Evolutionary conservation across 129 eudicot genomes (phyloP), one percentile per base, ranked within the genome.

Genomic region (Flaveria robusta): DNA sequence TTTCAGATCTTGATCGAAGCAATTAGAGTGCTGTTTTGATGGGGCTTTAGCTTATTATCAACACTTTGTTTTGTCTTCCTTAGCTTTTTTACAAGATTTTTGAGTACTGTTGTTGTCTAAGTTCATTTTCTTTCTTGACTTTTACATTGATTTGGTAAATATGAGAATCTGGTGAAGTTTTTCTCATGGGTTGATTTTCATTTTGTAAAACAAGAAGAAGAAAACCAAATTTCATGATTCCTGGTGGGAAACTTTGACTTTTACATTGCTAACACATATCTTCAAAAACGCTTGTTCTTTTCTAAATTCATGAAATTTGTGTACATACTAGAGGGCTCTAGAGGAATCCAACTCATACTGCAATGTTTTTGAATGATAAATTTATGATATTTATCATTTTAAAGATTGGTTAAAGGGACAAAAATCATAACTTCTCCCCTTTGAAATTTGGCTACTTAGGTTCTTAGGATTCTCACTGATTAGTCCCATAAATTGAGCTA

Each of bases 1-100:
- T 16, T 82, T 72, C 84, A 82, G 89, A 85, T 82, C 81, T 81
- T 79, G 56, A 72, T 39, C 22, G 76, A 42, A 56, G 73, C 23
- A 3, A 4, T 29, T 29, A 29, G 4, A 29, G 34, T 59, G 68
- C 54, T 68, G 69, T 55, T 51, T 68, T 82, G 67, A 74, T 39
- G 72, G 20, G 18, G 51, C 27, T 80, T 55, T 74, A 49, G 78
- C 59, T 77, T 23, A 26, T 13, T 22, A 18, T 78, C 27, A 70
- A 15, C 80, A 82, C 80, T 84, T 86, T 66, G 58, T 74, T 55
- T 77, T 75, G 56, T 72, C 60, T 59, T 68, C 59, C 13, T 23
- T n/a, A 4, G 5, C 37, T 12, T n/a, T 64, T 66, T 14, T 45
- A 43, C 70, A 58, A 50, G 34, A 20, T 54, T 56, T 68, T 45